Evolutionary conservation across 208 protist genomes (phyloP).

Genomic region (Trypanosoma scelopori): DNA sequence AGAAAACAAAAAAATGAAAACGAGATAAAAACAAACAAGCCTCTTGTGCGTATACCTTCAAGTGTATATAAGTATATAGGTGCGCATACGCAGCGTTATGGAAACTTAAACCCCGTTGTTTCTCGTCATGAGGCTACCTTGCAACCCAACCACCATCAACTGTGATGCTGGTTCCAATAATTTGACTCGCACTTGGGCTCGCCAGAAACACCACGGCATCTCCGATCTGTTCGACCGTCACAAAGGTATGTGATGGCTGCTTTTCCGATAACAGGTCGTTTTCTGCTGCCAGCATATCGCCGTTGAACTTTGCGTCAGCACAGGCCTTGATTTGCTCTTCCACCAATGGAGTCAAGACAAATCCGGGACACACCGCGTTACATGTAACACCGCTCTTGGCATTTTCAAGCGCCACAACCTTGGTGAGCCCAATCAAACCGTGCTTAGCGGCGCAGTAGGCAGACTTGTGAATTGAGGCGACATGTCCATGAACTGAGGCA

Average conservation of each 20-base stretch:
- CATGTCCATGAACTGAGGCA: constrained; percentile 42
- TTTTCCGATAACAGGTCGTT: constrained; percentile 32
- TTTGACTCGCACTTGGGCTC: constrained; percentile 25
- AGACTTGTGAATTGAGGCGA: constrained; percentile 41
- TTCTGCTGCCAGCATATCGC: constrained; percentile 29
- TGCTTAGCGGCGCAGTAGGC: constrained; percentile 61
- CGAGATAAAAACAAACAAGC: too few relatives aligned
- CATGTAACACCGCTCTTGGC: constrained; percentile 37
- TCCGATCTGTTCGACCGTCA: constrained; percentile 33
- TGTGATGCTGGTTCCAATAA: constrained; percentile 32
- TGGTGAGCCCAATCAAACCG: constrained; percentile 53
- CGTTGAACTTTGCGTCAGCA: constrained; percentile 25
- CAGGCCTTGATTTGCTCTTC: constrained; percentile 34
- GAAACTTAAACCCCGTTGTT: too few relatives aligned
- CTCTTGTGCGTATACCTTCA: too few relatives aligned
- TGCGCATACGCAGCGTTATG: too few relatives aligned
- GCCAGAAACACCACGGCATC: constrained; percentile 45
- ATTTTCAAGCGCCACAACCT: constrained; percentile 47
- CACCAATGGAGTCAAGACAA: constrained; percentile 44
- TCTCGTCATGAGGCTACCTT: constrained; percentile 8
- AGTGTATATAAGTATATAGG: too few relatives aligned
- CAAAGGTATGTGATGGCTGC: constrained; percentile 36
- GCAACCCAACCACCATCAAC: constrained; percentile 38
- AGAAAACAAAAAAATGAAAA: too few relatives aligned
- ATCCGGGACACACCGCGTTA: constrained; percentile 53